Evolutionary conservation across 78 protist species (phyloP).

Genomic region (Dictyostelium intermedium): DNA sequence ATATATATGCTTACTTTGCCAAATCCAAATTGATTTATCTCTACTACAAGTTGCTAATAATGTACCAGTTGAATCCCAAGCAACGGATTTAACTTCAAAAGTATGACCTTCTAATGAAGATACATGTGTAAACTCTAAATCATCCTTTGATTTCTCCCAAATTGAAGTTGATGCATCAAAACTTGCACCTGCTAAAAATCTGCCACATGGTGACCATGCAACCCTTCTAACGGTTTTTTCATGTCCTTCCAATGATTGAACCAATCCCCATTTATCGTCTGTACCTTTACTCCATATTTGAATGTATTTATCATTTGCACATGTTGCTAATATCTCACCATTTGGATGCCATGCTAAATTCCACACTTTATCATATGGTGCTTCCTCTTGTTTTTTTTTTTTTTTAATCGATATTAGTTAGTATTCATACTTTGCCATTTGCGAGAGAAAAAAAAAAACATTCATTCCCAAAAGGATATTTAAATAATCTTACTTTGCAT

Average conservation of each 20-base stretch:
- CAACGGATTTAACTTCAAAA: conserved; percentile 94
- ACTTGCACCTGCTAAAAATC: conserved; percentile 82
- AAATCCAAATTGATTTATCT: conserved; percentile 96
- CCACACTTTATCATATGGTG: conserved; percentile 88
- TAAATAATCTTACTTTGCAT: neutral
- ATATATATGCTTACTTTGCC: conserved; percentile 84
- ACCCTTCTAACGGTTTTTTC: conserved; percentile 87
- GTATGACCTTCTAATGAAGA: conserved; percentile 96
- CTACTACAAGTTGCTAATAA: conserved; percentile 96
- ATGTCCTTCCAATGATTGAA: conserved; percentile 63
- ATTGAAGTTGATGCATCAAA: conserved; percentile 89
- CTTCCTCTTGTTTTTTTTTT: neutral
- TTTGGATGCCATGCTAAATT: conserved; percentile 86
- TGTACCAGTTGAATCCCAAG: conserved; percentile 87
- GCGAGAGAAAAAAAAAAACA: neutral
- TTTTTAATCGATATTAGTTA: neutral
- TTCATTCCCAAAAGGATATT: neutral
- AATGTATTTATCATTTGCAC: conserved; percentile 90
- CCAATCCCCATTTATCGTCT: conserved; percentile 4
- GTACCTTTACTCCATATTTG: conserved; percentile 80
- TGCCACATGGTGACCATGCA: conserved; percentile 91
- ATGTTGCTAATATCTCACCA: conserved; percentile 88
- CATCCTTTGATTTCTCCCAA: conserved; percentile 61
- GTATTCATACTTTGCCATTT: no score
- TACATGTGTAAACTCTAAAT: conserved; percentile 51